A percentile compares a stretch with the other conserved stretches of the same genome.
These are phyloP conservation scores for Cordia subcordata DNA, from an alignment of 257 asterid species.

Conservation along the genomic window DNA sequence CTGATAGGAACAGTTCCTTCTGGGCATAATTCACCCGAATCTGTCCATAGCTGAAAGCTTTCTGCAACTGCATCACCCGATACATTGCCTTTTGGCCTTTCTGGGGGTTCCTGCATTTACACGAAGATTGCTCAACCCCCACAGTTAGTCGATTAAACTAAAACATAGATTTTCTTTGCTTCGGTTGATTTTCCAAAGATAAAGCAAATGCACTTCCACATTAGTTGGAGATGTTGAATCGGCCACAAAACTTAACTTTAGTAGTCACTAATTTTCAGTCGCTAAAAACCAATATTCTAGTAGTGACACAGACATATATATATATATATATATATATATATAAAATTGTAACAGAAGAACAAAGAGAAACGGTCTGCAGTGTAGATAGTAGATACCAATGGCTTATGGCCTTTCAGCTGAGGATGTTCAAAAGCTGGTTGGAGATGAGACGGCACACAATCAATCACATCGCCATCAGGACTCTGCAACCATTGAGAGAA, in stretches of 20 bases:
- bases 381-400: constrained; percentile 77
- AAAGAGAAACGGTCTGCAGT: neutral
- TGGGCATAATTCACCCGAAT: constrained; percentile 70
- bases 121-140: no score
- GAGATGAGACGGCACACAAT: constrained; percentile 74
- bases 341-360: no score
- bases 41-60: constrained; percentile 51
- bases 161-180: no score
- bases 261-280: no score
- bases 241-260: no score
- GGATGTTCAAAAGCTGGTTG: constrained; percentile 99
- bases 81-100: constrained; percentile 58
- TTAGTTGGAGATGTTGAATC: no score
- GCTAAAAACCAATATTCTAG: no score
- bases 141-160: no score
- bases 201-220: no score
- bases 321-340: no score
- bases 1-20: constrained; percentile 75
- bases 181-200: no score
- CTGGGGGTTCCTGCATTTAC: constrained; percentile 66
- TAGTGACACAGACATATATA: no score
- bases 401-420: constrained; percentile 76
- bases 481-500: constrained; percentile 66
- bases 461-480: constrained; percentile 80
- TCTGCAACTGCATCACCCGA: constrained; percentile 29